Conservation (phyloP, 139 green algal species). For the Coelastrella sp. region DNA sequence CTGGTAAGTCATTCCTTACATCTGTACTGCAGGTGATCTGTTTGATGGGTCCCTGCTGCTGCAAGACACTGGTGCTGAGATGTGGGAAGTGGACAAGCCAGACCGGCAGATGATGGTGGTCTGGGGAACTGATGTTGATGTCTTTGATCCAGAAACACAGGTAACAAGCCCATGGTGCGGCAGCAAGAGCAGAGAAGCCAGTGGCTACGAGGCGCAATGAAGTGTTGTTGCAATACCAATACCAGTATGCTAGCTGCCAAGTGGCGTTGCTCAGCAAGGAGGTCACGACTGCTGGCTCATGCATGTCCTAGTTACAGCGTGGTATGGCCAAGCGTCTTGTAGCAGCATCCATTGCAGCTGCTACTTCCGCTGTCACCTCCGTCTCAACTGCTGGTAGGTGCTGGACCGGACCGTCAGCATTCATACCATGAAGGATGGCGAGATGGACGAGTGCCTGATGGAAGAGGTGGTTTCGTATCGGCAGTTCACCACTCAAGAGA, state of each 20-base stretch:
- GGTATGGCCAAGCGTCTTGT: neutral
- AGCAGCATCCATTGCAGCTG: neutral
- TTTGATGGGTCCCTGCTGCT: constrained; percentile 65
- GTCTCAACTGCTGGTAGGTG: constrained; percentile 45
- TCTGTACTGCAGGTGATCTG: constrained; percentile 48
- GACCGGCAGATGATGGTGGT: constrained; percentile 66
- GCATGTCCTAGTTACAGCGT: no score
- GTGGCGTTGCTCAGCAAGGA: neutral
- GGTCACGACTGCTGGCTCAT: no score
- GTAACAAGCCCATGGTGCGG: constrained; percentile 16
- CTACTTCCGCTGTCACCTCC: neutral
- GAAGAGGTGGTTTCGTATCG: constrained; percentile 62
- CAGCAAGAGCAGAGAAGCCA: neutral
- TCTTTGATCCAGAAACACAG: constrained; percentile 72
- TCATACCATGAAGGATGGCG: constrained; percentile 53
- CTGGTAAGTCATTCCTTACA: no score
- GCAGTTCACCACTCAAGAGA: constrained; percentile 62
- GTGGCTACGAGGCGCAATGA: neutral
- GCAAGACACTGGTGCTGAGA: constrained; percentile 53
- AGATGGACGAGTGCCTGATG: constrained; percentile 53
- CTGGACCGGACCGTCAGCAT: constrained; percentile 62
- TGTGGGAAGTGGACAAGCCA: constrained; percentile 63
- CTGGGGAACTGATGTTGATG: constrained; percentile 69
- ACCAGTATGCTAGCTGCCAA: neutral
- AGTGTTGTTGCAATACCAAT: neutral